These are phyloP conservation scores for Cystobasidium pallidum DNA, from an alignment of 1,284 basidiomycete genomes.

Conservation along the genomic window DNA sequence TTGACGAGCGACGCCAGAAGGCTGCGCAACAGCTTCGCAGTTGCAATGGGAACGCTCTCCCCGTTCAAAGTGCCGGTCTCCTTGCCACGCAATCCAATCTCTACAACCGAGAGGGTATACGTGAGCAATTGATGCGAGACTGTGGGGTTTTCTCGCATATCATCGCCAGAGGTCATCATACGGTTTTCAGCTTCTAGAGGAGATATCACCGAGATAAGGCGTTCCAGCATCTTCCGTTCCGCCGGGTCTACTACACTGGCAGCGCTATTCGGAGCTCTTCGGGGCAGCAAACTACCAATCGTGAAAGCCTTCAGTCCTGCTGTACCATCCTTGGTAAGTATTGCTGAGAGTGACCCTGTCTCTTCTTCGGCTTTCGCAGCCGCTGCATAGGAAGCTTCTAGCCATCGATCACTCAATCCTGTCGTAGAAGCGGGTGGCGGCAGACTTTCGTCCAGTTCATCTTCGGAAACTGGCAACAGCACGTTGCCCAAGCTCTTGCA, in stretches of 20 bases:
- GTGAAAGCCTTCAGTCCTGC: conserved; percentile 54
- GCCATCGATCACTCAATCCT: conserved; percentile 22
- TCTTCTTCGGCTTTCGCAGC: conserved; percentile 3
- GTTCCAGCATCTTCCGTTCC: conserved; percentile 49
- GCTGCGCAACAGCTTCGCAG: conserved; percentile 74
- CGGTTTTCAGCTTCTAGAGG: conserved; percentile 54
- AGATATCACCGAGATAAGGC: conserved; percentile 51
- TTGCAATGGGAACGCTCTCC: conserved; percentile 75
- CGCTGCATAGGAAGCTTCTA: background rate
- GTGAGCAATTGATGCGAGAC: conserved; percentile 87
- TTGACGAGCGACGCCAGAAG: conserved; percentile 70
- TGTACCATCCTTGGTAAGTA: conserved; percentile 42
- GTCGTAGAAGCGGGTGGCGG: conserved; percentile 11
- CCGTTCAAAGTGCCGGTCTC: conserved; percentile 64
- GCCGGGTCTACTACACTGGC: conserved; percentile 49
- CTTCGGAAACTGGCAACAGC: conserved; percentile 71
- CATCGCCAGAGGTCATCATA: background rate
- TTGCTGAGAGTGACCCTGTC: background rate
- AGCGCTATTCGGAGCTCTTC: background rate
- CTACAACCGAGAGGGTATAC: conserved; percentile 81
- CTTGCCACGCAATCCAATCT: conserved; percentile 75
- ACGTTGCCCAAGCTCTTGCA: conserved; percentile 97
- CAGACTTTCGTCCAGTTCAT: conserved; percentile 24
- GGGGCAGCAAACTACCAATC: conserved; percentile 2
- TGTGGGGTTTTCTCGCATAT: conserved; percentile 62